Base-by-base conservation (phyloP, 495 filamentous ascomycete genomes). In the Penicillium coffeae region DNA sequence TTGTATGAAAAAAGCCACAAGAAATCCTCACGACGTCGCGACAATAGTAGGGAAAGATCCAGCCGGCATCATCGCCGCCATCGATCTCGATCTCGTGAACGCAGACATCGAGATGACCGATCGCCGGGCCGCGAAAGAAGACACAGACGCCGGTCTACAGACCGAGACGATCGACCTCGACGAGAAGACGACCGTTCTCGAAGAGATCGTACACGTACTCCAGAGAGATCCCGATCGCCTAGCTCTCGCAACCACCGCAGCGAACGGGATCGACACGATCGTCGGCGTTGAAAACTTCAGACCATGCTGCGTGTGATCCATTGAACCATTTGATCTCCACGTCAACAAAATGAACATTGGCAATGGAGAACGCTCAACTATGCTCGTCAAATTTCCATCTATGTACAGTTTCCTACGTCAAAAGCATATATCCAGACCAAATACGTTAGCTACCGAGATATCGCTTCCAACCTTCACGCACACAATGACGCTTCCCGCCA, bases 391-490 rank as follows among this genome's bases (percentile, higher is more conserved):
- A 30, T 30, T 30, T 10, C 25, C 10, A 5, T 30, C 25, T 30
- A 30, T 30, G 25, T 30, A 30, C 25, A 30, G 10, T 30, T 30
- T 30, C 25, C 25, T 4, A 30, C 25, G 5, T 30, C 25, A 4
- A 30, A 30, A 4, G 25, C 25, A 30, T 5, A 30, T 30, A 10
- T 10, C 25, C 4, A 5, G 25, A 30, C 10, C 25, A 30, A 30
- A 30, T n/a, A 30, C 25, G 25, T 74, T 67, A 72, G 42, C 65
- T 63, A 10, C 79, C 78, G 38, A 93, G 68, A 69, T 92, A 95
- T 63, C 81, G 72, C 68, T 87, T 90, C 88, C 89, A 95, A 3
- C 88, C 89, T 47, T 87, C 83, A 57, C 86, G 76, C 3, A 82
- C 58, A 51, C 84, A 75, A 38, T 74, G 68, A 37, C 79, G 70